Percentiles rank a stretch among this genome's conserved stretches.
Evolutionary conservation across 495 filamentous ascomycete genomes (phyloP).

Genomic region (Penicilliopsis zonata): DNA sequence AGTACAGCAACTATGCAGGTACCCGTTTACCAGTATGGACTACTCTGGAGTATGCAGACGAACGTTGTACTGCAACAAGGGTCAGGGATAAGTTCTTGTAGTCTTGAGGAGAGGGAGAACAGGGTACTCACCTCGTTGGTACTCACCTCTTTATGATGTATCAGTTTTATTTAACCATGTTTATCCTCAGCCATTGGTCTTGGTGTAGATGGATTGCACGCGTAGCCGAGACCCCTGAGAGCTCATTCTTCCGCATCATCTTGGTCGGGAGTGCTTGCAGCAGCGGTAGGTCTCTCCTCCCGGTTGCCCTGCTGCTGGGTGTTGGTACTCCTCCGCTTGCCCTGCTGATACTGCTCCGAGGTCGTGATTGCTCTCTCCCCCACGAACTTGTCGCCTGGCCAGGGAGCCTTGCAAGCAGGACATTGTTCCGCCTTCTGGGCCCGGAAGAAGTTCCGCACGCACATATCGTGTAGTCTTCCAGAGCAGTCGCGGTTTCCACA

Average conservation of each 20-base stretch:
- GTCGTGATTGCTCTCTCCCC: slow-evolving; percentile 60
- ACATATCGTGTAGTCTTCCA: slow-evolving; percentile 67
- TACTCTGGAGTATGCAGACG: too few species aligned
- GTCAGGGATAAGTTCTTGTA: too few species aligned
- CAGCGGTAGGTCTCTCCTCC: background rate
- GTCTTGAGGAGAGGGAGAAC: too few species aligned
- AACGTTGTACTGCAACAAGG: too few species aligned
- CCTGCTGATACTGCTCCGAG: slow-evolving; percentile 14
- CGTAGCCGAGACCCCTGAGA: too few species aligned
- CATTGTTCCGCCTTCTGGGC: slow-evolving; percentile 51
- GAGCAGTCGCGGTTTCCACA: slow-evolving; percentile 57
- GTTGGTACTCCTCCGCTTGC: slow-evolving; percentile 18
- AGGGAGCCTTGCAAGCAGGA: slow-evolving; percentile 57
- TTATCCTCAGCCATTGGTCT: too few species aligned
- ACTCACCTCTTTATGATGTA: too few species aligned
- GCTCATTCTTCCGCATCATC: background rate
- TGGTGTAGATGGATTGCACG: too few species aligned
- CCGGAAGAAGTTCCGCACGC: slow-evolving; percentile 60
- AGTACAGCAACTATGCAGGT: too few species aligned
- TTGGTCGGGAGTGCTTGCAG: background rate
- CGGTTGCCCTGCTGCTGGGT: slow-evolving; percentile 6
- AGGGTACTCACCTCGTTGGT: too few species aligned
- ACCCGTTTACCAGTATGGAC: too few species aligned
- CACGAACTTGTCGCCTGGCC: slow-evolving; percentile 66
- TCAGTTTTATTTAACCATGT: too few species aligned